A percentile compares a stretch with the other conserved stretches of the same genome.
phyloP scores from a whole-genome alignment of 2,329 filamentous ascomycete genomes.

The Stemphylium lycopersici region DNA sequence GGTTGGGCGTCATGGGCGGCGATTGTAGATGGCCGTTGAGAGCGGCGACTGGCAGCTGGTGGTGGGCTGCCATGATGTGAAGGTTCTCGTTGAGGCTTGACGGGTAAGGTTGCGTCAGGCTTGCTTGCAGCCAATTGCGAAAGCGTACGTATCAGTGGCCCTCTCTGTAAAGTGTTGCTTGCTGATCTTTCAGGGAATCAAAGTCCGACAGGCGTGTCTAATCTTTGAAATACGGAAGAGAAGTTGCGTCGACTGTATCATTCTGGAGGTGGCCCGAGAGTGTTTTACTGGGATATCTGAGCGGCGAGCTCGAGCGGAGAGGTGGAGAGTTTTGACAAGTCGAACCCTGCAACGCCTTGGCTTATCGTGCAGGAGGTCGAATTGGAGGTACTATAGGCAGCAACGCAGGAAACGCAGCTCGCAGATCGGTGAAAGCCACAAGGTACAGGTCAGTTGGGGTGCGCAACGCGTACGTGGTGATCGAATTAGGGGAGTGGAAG shows the following conservation, averaged over 20 bases:
- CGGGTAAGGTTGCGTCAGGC: constrained; percentile 40
- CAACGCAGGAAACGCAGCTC: constrained; percentile 48
- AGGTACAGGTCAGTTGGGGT: constrained; percentile 38
- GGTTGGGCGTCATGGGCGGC: constrained; percentile 46
- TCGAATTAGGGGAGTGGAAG: constrained; percentile 37
- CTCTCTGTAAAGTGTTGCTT: constrained; percentile 20
- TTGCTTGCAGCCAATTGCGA: constrained; percentile 36
- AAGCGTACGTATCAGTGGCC: constrained; percentile 38
- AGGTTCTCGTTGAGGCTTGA: constrained; percentile 30
- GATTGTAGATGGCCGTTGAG: constrained; percentile 43
- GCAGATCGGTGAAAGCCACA: constrained; percentile 44
- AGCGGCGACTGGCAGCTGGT: constrained; percentile 37
- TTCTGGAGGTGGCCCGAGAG: constrained; percentile 45
- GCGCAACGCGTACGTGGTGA: constrained; percentile 33
- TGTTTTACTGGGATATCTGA: constrained; percentile 41
- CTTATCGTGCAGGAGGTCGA: constrained; percentile 46
- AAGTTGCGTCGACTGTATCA: constrained; percentile 49
- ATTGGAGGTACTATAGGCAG: constrained; percentile 44
- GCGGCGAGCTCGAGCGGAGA: constrained; percentile 42
- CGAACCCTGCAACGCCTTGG: constrained; percentile 48
- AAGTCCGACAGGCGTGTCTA: constrained; percentile 39
- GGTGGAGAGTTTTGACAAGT: constrained; percentile 46
- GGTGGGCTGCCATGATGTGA: constrained; percentile 41
- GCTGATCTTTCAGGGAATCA: constrained; percentile 40
- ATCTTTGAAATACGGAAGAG: constrained; percentile 41